Base-by-base conservation (phyloP, 768 basidiomycete species). In the Tephrocybe sp. region DNA sequence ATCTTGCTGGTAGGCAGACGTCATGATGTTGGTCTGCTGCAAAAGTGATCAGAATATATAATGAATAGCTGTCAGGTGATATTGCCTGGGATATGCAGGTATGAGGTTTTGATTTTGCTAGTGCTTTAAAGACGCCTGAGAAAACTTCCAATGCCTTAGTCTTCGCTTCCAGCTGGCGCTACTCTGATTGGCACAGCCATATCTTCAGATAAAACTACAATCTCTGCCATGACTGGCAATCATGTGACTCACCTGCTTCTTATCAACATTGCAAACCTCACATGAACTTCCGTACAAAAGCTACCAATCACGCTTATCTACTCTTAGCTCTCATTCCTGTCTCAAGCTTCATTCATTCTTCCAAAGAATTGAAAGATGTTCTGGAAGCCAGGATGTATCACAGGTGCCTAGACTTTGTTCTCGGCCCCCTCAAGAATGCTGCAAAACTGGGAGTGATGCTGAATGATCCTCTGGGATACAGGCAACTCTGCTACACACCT, bases 21-120 rank as follows among this genome's bases (percentile, higher is more conserved):
- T n/a, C n/a, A n/a, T n/a, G n/a, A n/a, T n/a, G n/a, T n/a, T n/a
- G n/a, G n/a, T n/a, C n/a, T n/a, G n/a, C n/a, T n/a, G n/a, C n/a
- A n/a, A n/a, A n/a, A n/a, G n/a, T n/a, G n/a, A 44, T 56, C 12
- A 36, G 57, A 4, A 45, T 61, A 5, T 67, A 64, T 32, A 52
- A 22, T 5, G 60, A 67, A 35, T 65, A 60, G 61, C 42, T 62
- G 34, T 55, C 56, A 6, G 54, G 60, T 9, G 40, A 64, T 19
- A 35, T 14, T 19, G 62, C 63, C 1, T 64, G 61, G 63, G 32
- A 54, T 3, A 60, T 63, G 52, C 57, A 59, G 51, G 60, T 55
- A 33, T 16, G 54, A 45, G 17, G 17, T 7, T 23, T 16, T 32
- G 22, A 47, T 12, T n/a, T n/a, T 13, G 23, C 10, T 20, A 14